phyloP scores from a whole-genome alignment of 257 asterid genomes.

The Jacaranda copaia region DNA sequence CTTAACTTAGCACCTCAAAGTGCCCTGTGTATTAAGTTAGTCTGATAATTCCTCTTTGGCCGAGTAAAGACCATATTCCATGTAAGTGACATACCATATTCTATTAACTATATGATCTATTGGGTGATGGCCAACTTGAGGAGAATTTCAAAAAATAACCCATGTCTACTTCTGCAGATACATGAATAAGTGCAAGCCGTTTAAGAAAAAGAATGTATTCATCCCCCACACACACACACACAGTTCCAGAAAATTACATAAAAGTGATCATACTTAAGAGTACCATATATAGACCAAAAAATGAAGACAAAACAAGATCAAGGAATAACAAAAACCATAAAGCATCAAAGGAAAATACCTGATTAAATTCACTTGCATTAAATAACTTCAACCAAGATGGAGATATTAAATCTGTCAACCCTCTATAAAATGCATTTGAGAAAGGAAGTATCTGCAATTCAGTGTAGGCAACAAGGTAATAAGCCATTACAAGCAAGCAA shows the following conservation, averaged over 20 bases:
- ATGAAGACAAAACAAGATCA: slow-evolving; percentile 1
- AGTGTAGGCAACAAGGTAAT: slow-evolving; percentile 40
- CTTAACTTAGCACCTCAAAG: slow-evolving; percentile 17
- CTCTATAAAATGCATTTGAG: slow-evolving; percentile 95
- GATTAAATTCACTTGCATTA: slow-evolving; percentile 95
- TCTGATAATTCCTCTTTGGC: background rate
- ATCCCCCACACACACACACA: slow-evolving; percentile 23
- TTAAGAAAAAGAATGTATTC: background rate
- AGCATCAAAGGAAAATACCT: slow-evolving; percentile 56
- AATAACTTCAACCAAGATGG: slow-evolving; percentile 97
- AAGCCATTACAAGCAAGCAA: slow-evolving; percentile 40
- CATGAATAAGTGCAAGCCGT: background rate
- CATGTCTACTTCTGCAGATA: slow-evolving; percentile 13
- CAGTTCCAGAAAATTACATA: slow-evolving; percentile 23
- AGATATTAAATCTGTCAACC: slow-evolving; percentile 88
- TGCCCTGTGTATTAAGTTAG: slow-evolving; percentile 7
- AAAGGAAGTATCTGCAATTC: slow-evolving; percentile 86
- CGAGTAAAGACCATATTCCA: slow-evolving; percentile 15
- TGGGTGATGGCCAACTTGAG: slow-evolving; percentile 15
- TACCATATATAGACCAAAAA: background rate
- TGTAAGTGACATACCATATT: background rate
- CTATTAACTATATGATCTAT: background rate
- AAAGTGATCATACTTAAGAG: slow-evolving; percentile 26
- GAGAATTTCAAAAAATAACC: slow-evolving; percentile 3
- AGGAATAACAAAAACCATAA: slow-evolving; percentile 31